Evolutionary conservation across 345 rosid species (phyloP).

Genomic region (Hibiscus mutabilis): DNA sequence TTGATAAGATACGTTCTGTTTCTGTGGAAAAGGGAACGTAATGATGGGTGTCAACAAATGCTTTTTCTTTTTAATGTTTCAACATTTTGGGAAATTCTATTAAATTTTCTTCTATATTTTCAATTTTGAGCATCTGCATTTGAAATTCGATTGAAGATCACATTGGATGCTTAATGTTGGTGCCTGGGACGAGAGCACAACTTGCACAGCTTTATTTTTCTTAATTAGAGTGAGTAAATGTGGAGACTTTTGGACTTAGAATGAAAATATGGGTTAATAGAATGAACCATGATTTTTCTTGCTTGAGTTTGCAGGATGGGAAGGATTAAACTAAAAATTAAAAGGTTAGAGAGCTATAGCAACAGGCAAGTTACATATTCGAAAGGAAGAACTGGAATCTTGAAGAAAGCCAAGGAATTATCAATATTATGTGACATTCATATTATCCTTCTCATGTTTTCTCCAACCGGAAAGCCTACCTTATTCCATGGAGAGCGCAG

Average conservation of each 20-base stretch:
- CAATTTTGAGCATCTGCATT: neutral
- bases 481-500: constrained; percentile 70
- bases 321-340: constrained; percentile 80
- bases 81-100: neutral
- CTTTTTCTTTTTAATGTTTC: neutral
- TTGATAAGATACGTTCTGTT: constrained; percentile 5
- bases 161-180: constrained; percentile 13
- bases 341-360: constrained; percentile 68
- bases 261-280: neutral
- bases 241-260: neutral
- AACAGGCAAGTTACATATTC: constrained; percentile 79
- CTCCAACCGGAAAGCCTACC: constrained; percentile 72
- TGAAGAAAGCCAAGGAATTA: constrained; percentile 88
- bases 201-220: constrained; percentile 17
- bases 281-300: neutral
- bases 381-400: constrained; percentile 70
- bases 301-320: constrained; percentile 51
- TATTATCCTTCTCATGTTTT: constrained; percentile 80
- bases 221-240: constrained; percentile 23
- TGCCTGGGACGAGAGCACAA: constrained; percentile 31
- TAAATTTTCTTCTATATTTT: neutral
- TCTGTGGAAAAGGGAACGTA: constrained; percentile 3
- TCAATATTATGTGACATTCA: constrained; percentile 81
- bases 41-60: neutral
- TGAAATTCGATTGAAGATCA: constrained; percentile 16